A percentile compares a stretch with the other conserved stretches of the same genome.
Conservation (phyloP, 148 eudicot genomes). For the Rhododendron williamsianum region DNA sequence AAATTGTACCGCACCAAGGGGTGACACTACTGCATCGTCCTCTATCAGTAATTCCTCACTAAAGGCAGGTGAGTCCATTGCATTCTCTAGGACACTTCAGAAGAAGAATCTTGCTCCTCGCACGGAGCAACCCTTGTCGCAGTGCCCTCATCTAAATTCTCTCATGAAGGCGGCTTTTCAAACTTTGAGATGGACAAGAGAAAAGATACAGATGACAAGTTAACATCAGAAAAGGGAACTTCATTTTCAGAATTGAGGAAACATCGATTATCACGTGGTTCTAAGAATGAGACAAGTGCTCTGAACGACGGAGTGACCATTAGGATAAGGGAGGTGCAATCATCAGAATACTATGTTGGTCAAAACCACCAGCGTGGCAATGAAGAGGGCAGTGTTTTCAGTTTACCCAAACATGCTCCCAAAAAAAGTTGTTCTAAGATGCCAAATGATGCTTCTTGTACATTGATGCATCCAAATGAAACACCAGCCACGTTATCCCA, state of each 20-base stretch:
- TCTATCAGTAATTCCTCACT: conserved; percentile 18
- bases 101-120: conserved; percentile 18
- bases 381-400: conserved; percentile 38
- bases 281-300: conserved; percentile 18
- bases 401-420: conserved; percentile 48
- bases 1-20: conserved; percentile 14
- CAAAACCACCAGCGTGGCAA: conserved; percentile 21
- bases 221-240: conserved; percentile 18
- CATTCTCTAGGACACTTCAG: conserved; percentile 14
- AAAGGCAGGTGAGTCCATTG: conserved; percentile 5
- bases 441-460: background rate
- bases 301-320: conserved; percentile 11
- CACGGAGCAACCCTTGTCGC: background rate
- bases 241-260: conserved; percentile 22
- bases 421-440: conserved; percentile 24
- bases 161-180: conserved; percentile 25
- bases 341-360: conserved; percentile 12
- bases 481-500: conserved; percentile 9
- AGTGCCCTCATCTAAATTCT: conserved; percentile 17
- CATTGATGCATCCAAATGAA: conserved; percentile 14
- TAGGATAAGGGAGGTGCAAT: conserved; percentile 12
- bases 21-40: conserved; percentile 10
- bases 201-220: conserved; percentile 22
- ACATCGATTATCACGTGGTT: conserved; percentile 1
- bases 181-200: conserved; percentile 21